Conservation (phyloP, 176 grass and related monocot genomes). For the Coix lacrymajobi region DNA sequence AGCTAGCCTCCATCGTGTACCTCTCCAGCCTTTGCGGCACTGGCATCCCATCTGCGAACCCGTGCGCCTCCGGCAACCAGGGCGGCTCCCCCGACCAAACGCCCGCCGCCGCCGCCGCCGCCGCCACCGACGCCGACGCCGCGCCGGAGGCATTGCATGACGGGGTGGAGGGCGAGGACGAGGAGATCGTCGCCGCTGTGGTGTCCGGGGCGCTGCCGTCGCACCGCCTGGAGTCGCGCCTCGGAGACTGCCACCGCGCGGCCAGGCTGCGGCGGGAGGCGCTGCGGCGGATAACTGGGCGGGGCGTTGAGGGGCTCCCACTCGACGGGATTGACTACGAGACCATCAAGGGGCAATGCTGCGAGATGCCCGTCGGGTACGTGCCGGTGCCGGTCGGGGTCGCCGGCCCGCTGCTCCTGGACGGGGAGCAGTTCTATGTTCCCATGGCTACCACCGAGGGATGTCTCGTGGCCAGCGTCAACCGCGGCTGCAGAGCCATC, state of each 20-base stretch:
- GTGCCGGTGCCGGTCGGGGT: conserved; percentile 62
- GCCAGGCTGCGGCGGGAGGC: conserved; percentile 59
- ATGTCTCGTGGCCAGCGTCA: conserved; percentile 72
- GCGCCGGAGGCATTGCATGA: conserved; percentile 31
- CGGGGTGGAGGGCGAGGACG: conserved; percentile 31
- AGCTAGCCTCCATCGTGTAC: conserved; percentile 51
- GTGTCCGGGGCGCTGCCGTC: conserved; percentile 42
- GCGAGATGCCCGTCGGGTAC: conserved; percentile 67
- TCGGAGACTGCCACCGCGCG: conserved; percentile 48
- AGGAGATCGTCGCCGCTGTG: conserved; percentile 55
- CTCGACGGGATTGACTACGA: conserved; percentile 59
- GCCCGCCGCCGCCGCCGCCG: neutral
- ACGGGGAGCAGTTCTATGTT: conserved; percentile 45
- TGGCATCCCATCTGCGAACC: conserved; percentile 20
- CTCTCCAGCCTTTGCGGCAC: conserved; percentile 41
- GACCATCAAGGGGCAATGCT: conserved; percentile 65
- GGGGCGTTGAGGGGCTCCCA: conserved; percentile 60
- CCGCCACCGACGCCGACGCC: neutral
- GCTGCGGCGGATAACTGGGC: conserved; percentile 49
- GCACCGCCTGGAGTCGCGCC: conserved; percentile 41
- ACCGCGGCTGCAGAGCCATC: conserved; percentile 65
- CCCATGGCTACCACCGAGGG: conserved; percentile 82
- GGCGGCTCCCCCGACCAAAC: neutral
- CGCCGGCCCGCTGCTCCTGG: conserved; percentile 62
- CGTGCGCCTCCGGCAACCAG: neutral